Base-by-base conservation (phyloP, 495 filamentous ascomycete genomes). In the Penicillium riverlandense region DNA sequence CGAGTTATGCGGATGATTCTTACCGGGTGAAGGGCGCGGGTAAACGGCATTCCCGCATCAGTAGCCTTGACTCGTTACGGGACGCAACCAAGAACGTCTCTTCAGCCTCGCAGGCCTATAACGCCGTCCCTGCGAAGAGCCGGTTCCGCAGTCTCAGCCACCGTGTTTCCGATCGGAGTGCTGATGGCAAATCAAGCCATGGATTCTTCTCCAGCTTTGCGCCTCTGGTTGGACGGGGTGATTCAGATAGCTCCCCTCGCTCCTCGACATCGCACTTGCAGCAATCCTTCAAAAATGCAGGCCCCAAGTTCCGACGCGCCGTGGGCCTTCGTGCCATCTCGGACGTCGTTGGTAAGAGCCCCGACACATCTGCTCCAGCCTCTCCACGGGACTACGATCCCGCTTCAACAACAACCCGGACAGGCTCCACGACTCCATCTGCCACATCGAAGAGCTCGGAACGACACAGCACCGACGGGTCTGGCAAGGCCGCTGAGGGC, bases 371-470 rank as follows among this genome's bases (percentile, higher is more conserved):
- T 11, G 57, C 65, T 9, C 66, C 70, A 11, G 72, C 80, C 8
- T 80, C 80, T 5, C 75, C 84, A 2, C 83, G 78, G 44, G 86
- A 88, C 38, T 82, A 77, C 2, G 77, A 85, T 45, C 78, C 84
- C 44, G 84, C 47, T 74, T 80, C 88, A 2, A 3, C 22, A 22
- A 22, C 22, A 22, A 77, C 80, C 15, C 74, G 86, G 37, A 88
- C 88, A 11, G 88, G 85, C 2, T 94, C 89, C 4, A 92, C 84
- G 41, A 95, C 89, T 6, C 88, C 89, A 12, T 95, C 89, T 8
- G 84, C 69, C 0, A 86, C 85, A 0, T 81, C 82, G 1, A 79
- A 79, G 54, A 89, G 84, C 57, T 83, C 90, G 32, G 88, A 92
- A 42, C 72, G 86, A 4, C 86, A 90, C 45, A 77, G 73, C 44